Conservation (phyloP, 768 basidiomycete genomes). For the Chlorophyllum brunneum region DNA sequence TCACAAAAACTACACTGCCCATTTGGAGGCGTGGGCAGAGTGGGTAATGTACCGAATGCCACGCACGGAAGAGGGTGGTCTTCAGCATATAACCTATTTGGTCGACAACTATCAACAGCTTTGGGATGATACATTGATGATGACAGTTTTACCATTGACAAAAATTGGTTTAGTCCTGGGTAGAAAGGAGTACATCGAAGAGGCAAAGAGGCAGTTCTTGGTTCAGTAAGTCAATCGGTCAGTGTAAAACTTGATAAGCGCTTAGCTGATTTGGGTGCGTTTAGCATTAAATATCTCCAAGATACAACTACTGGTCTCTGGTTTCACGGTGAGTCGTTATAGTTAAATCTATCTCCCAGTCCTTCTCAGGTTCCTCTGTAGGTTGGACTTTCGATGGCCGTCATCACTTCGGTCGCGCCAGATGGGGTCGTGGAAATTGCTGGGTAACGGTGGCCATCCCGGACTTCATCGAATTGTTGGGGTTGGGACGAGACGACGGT, state of each 20-base stretch:
- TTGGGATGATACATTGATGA: constrained; percentile 60
- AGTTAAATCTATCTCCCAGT: not conserved
- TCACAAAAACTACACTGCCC: constrained; percentile 29
- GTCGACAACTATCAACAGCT: constrained; percentile 40
- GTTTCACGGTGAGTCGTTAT: constrained; percentile 38
- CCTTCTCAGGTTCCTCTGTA: constrained; percentile 11
- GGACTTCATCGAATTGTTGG: constrained; percentile 45
- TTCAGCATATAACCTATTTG: constrained; percentile 46
- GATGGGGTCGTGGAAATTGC: constrained; percentile 55
- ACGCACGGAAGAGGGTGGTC: constrained; percentile 39
- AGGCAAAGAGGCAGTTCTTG: constrained; percentile 49
- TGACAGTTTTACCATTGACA: constrained; percentile 51
- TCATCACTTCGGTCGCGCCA: constrained; percentile 42
- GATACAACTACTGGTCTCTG: constrained; percentile 41
- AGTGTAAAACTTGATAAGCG: not conserved
- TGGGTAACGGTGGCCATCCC: constrained; percentile 47
- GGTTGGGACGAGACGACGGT: constrained; percentile 36
- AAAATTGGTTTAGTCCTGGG: constrained; percentile 54
- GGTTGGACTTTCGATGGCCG: constrained; percentile 44
- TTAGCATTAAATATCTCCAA: constrained; percentile 40
- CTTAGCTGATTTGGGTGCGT: not conserved
- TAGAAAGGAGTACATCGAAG: constrained; percentile 46
- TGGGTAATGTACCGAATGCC: constrained; percentile 49
- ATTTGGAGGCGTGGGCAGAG: constrained; percentile 47
- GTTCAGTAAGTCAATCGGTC: constrained; percentile 32